Evolutionary conservation across 352 stramenopile species (phyloP), one percentile per base, ranked within the genome.

Genomic region (Phytophthora tubulina): DNA sequence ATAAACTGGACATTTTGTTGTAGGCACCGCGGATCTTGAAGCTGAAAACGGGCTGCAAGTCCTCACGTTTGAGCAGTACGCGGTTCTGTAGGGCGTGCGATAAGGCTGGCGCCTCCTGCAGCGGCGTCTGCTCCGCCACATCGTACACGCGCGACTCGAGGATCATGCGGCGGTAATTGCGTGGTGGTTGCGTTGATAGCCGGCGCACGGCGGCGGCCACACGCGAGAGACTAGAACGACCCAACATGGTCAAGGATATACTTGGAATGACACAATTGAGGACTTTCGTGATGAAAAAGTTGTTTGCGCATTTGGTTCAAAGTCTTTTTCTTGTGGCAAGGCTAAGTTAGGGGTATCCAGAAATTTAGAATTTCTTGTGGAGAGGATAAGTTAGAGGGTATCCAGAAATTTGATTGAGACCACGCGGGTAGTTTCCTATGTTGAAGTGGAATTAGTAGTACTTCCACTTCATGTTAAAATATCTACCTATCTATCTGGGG

Each of bases 1-100:
- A 82, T 11, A 99, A 76, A 72, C 89, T 95, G 14, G 93, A 93
- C 91, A 99, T 99, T 83, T 99, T 99, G 88, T 99, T 99, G 92
- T 99, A 99, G 1, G 97, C 97, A 57, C 98, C 98, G 52, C 97
- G 93, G 70, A 99, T 97, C 88, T 99, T 99, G 88, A 99, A 99
- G 60, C 95, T 99, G 78, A 99, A 99, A 32, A 99, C 97, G 42
- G 97, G 97, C 83, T 99, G 97, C 56, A 97, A 86, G 81, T 99
- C 98, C 82, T 99, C 97, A 59, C 97, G 85, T 91, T 99, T 99
- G 36, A 99, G 88, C 67, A 85, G 76, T 42, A 97, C 84, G 62
- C 79, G 83, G 74, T 96, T 95, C 73, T 93, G 80, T 32, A 96
- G 77, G 55, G 73, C 78, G 44, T 91, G 78, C 3, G 88, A 95